phyloP scores from a whole-genome alignment of 2,329 filamentous ascomycete genomes.

The Colletotrichum destructivum region DNA sequence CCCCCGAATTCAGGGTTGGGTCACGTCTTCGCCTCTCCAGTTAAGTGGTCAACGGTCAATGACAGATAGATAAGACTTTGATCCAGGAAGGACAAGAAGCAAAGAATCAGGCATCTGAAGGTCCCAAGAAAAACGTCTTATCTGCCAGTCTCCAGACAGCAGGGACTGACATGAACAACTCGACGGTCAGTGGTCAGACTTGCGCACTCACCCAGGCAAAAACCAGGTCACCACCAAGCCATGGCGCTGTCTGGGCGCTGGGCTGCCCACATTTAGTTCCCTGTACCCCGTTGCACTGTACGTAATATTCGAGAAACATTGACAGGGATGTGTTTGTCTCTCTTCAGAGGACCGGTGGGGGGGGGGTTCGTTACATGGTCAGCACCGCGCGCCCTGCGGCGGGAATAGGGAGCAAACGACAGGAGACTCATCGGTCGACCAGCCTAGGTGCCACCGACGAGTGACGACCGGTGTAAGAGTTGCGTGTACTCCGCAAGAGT shows the following conservation, averaged over 20 bases:
- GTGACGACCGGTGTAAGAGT: background rate
- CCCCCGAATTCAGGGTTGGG: background rate
- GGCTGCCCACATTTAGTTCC: conserved; percentile 25
- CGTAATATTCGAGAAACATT: conserved; percentile 18
- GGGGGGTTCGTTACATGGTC: background rate
- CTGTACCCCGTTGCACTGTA: conserved; percentile 23
- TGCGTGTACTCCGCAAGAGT: no score
- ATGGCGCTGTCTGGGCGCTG: conserved; percentile 11
- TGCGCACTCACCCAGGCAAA: background rate
- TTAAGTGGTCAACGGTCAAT: background rate
- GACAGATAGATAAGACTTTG: conserved; percentile 13
- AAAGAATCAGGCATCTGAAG: background rate
- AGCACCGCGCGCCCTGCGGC: conserved; percentile 16
- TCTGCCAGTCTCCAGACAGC: background rate
- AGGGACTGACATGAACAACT: conserved; percentile 1
- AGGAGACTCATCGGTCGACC: background rate
- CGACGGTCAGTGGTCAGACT: conserved; percentile 19
- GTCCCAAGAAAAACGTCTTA: background rate
- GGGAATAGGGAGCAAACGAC: conserved; percentile 7
- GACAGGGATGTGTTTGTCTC: background rate
- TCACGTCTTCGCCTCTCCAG: background rate
- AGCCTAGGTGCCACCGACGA: no score
- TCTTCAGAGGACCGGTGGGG: background rate
- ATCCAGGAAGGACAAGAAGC: background rate
- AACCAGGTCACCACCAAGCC: background rate